Conservation (phyloP, 805 yeast species). For the Wickerhamiella domercqiae region DNA sequence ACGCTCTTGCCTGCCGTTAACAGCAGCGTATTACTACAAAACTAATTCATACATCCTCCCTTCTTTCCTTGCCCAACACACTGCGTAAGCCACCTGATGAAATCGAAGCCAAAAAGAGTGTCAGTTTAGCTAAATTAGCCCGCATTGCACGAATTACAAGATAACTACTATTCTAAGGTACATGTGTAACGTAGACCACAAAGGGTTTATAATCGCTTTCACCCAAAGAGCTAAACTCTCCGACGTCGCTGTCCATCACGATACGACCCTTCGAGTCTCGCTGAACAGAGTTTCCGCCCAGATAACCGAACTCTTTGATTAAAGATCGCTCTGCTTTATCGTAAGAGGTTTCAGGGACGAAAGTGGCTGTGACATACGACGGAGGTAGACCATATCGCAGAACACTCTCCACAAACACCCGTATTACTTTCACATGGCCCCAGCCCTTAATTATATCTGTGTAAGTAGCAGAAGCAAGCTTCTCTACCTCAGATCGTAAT, state of each 20-base stretch:
- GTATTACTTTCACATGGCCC: slow-evolving; percentile 78
- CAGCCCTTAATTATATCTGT: slow-evolving; percentile 71
- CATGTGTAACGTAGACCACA: slow-evolving; percentile 54
- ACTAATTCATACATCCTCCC: no score
- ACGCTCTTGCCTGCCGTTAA: no score
- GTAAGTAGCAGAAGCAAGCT: slow-evolving; percentile 81
- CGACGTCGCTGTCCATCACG: slow-evolving; percentile 48
- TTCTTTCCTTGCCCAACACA: no score
- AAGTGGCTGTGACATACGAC: slow-evolving; percentile 45
- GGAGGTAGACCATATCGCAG: slow-evolving; percentile 96
- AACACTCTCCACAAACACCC: slow-evolving; percentile 84
- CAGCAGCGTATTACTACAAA: no score
- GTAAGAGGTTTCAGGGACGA: slow-evolving; percentile 31
- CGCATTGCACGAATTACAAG: no score
- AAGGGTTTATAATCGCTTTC: slow-evolving; percentile 96
- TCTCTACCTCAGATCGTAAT: slow-evolving; percentile 53
- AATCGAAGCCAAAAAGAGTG: no score
- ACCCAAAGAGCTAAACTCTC: slow-evolving; percentile 81
- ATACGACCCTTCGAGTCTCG: slow-evolving; percentile 52
- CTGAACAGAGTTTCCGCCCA: slow-evolving; percentile 79
- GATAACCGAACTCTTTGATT: slow-evolving; percentile 62
- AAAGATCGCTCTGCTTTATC: slow-evolving; percentile 54
- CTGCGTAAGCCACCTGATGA: no score
- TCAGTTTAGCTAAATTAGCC: no score
- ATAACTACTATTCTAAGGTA: slow-evolving; percentile 16